These are phyloP conservation scores for Corynascus novoguineensis DNA, from an alignment of 495 filamentous ascomycete species.

Conservation along the genomic window DNA sequence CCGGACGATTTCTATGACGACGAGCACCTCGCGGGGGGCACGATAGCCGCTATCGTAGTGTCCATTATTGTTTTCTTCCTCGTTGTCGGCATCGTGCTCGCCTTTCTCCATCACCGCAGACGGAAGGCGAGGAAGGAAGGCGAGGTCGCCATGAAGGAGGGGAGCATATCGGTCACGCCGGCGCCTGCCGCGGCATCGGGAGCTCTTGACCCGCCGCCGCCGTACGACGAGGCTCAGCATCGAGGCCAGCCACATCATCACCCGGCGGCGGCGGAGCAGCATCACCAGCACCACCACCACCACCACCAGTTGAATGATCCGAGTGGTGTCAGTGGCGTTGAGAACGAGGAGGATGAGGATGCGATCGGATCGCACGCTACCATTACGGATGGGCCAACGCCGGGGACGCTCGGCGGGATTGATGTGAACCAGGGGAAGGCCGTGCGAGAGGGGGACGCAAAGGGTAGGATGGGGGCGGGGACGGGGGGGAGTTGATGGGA, in stretches of 20 bases:
- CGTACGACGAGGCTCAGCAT: slow-evolving; percentile 11
- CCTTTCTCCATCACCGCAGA: background rate
- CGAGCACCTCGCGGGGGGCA: background rate
- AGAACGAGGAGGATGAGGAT: slow-evolving; percentile 1
- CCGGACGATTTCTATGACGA: background rate
- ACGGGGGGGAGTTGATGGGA: background rate
- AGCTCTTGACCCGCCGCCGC: slow-evolving; percentile 12
- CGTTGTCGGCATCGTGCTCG: background rate
- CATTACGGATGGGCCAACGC: slow-evolving; percentile 9
- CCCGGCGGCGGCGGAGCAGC: background rate
- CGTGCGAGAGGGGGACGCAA: background rate
- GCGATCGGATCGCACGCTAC: slow-evolving; percentile 9
- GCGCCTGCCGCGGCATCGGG: background rate
- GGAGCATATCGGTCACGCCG: background rate
- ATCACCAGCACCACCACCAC: too few relatives aligned
- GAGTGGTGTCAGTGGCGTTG: background rate
- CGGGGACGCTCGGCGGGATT: background rate
- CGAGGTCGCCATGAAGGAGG: slow-evolving; percentile 8
- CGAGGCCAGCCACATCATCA: too few relatives aligned
- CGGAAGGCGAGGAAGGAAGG: background rate
- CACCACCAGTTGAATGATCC: background rate
- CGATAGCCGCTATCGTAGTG: slow-evolving; percentile 11
- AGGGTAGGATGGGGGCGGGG: background rate
- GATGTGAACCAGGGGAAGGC: background rate
- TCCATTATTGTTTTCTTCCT: slow-evolving; percentile 8